Evolutionary conservation across 2,329 filamentous ascomycete genomes (phyloP).

Genomic region (Fusarium keratoplasticum): DNA sequence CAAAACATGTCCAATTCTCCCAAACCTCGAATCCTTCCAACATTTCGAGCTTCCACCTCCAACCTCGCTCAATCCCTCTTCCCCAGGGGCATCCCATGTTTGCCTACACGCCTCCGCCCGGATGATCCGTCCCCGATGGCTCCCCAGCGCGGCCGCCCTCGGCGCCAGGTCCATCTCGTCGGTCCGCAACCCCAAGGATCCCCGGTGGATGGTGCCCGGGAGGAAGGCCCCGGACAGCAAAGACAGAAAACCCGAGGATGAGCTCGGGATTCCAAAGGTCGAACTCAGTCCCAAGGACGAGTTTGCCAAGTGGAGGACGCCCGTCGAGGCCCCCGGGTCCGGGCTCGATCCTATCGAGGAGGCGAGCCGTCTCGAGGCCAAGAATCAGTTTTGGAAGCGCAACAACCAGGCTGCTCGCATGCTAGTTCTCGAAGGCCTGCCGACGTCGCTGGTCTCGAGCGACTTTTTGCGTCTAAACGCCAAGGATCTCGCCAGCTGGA

Average conservation of each 20-base stretch:
- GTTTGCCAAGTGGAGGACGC: constrained; percentile 1
- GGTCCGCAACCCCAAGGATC: not conserved
- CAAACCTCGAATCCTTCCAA: not conserved
- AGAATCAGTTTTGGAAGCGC: not conserved
- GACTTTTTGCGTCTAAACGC: constrained; percentile 78
- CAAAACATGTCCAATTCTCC: constrained; percentile 5
- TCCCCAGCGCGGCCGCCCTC: constrained; percentile 36
- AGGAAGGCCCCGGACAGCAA: not conserved
- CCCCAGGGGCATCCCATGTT: constrained; percentile 28
- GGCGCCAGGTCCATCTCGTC: constrained; percentile 16
- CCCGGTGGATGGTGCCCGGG: not conserved
- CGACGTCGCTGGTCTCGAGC: constrained; percentile 69
- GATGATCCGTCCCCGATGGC: constrained; percentile 48
- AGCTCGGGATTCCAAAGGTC: not conserved
- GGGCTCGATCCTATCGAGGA: not conserved
- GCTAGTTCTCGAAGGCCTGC: constrained; percentile 70
- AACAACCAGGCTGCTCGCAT: constrained; percentile 40
- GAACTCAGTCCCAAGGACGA: not conserved
- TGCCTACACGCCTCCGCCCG: constrained; percentile 31
- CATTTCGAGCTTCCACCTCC: not conserved
- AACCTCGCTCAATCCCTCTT: not conserved
- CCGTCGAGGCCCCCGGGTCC: not conserved
- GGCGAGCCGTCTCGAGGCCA: not conserved
- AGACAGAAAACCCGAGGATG: not conserved
- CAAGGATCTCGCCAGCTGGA: constrained; percentile 76